These are phyloP conservation scores for Botrytis paeoniae DNA, from an alignment of 2,329 filamentous ascomycete genomes.

Conservation along the genomic window DNA sequence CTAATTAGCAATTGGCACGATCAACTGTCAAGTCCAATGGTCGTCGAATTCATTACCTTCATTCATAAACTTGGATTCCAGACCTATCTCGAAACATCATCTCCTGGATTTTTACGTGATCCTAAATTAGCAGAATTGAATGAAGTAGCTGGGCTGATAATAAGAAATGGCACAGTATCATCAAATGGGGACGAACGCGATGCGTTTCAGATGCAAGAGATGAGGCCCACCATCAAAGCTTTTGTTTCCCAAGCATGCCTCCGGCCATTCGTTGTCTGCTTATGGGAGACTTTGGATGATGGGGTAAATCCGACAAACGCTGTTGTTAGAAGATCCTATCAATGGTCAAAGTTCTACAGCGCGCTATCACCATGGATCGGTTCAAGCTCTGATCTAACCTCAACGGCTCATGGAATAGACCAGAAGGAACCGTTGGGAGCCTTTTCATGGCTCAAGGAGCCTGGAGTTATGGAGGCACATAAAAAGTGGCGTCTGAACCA, in stretches of 20 bases:
- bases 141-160: conserved; percentile 40
- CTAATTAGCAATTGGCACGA: conserved; percentile 29
- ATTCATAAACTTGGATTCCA: conserved; percentile 29
- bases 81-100: conserved; percentile 30
- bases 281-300: conserved; percentile 36
- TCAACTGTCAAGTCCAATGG: conserved; percentile 19
- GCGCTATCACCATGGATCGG: conserved; percentile 26
- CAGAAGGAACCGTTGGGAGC: conserved; percentile 31
- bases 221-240: conserved; percentile 29
- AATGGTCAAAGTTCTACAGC: conserved; percentile 30
- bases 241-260: conserved; percentile 29
- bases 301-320: conserved; percentile 29
- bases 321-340: conserved; percentile 31
- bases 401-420: neutral
- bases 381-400: conserved; percentile 21
- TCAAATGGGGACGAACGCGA: conserved; percentile 42
- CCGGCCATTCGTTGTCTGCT: conserved; percentile 32
- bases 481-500: conserved; percentile 30
- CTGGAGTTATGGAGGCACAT: conserved; percentile 33
- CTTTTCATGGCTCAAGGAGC: conserved; percentile 35
- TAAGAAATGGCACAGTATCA: conserved; percentile 45
- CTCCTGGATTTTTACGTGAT: conserved; percentile 28
- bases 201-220: conserved; percentile 42
- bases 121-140: conserved; percentile 22
- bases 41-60: conserved; percentile 30